phyloP scores from a whole-genome alignment of 352 stramenopile genomes.

The Globisporangium emineosum region DNA sequence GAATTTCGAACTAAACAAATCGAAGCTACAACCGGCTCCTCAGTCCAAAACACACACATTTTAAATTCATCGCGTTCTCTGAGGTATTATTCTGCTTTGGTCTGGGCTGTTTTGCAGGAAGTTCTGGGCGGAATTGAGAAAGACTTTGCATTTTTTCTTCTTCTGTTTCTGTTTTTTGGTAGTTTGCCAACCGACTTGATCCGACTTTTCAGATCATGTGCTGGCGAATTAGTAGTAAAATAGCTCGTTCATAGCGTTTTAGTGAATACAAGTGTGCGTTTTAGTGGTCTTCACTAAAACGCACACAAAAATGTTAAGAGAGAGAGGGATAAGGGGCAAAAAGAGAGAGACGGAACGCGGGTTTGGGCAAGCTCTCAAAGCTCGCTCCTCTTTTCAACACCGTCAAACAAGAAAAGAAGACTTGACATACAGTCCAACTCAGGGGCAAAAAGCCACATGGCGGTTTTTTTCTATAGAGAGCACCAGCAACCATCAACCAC shows the following conservation, averaged over 20 bases:
- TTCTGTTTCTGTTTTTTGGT: neutral
- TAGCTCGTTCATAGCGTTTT: neutral
- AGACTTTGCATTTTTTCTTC: neutral
- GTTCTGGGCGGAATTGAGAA: neutral
- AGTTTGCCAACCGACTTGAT: neutral
- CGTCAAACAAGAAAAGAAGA: neutral
- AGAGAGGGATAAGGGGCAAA: neutral
- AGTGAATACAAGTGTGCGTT: neutral
- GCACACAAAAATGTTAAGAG: neutral
- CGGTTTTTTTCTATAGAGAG: slow-evolving; percentile 1
- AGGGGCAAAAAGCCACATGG: neutral
- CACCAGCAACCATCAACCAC: no score
- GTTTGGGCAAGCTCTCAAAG: no score
- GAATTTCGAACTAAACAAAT: neutral
- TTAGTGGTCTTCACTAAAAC: no score
- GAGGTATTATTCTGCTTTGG: no score
- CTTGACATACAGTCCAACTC: neutral
- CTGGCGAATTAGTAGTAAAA: neutral
- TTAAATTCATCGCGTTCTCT: neutral
- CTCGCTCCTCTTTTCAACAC: no score
- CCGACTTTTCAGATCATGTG: neutral
- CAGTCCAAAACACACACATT: neutral
- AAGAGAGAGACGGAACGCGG: neutral
- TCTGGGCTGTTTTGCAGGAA: neutral
- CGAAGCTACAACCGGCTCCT: neutral